Evolutionary conservation across 805 yeast genomes (phyloP).

Genomic region (Teunomyces panamensis): DNA sequence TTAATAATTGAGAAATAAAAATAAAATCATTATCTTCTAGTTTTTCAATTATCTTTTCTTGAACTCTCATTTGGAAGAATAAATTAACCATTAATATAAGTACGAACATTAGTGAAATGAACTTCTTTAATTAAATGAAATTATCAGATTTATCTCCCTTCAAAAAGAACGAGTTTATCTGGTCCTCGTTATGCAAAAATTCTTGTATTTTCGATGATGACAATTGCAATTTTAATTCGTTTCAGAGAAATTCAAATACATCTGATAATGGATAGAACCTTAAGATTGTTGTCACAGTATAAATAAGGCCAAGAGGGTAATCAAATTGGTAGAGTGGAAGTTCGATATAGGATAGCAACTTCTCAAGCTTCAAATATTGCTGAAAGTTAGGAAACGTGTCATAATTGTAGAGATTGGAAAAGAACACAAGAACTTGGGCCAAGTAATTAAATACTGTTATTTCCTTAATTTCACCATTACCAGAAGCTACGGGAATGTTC

Average conservation of each 20-base stretch:
- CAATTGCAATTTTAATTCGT: neutral
- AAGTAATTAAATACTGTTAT: neutral
- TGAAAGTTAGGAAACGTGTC: no score
- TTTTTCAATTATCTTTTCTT: constrained; percentile 41
- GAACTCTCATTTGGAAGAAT: neutral
- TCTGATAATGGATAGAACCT: neutral
- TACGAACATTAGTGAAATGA: neutral
- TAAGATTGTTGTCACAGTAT: neutral
- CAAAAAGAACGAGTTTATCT: neutral
- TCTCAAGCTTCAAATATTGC: no score
- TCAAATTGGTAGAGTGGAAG: neutral
- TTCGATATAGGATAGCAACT: neutral
- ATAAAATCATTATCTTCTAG: constrained; percentile 35
- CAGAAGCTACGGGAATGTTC: neutral
- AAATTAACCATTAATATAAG: neutral
- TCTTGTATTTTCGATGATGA: neutral
- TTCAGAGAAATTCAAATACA: neutral
- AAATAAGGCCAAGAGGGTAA: neutral
- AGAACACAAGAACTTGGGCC: no score
- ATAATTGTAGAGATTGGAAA: no score
- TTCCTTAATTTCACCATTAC: neutral
- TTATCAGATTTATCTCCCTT: neutral
- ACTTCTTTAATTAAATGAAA: neutral
- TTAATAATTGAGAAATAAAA: constrained; percentile 29
- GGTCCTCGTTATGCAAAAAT: neutral